phyloP scores from a whole-genome alignment of 306 rosid species.

The Abrus precatorius region DNA sequence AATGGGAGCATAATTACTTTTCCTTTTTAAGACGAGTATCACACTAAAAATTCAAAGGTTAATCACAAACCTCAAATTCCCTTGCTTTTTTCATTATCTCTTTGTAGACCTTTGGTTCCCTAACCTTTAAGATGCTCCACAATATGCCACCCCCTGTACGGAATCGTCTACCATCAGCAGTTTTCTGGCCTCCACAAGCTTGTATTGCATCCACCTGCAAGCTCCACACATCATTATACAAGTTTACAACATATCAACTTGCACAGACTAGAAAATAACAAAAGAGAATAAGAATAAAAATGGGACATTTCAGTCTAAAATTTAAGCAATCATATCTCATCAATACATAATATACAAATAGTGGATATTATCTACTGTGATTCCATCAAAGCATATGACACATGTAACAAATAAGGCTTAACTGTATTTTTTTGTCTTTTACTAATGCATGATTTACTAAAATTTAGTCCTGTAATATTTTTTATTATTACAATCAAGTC shows the following conservation, averaged over 20 bases:
- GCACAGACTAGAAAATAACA: conserved; percentile 11
- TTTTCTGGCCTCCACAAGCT: conserved; percentile 89
- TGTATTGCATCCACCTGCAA: conserved; percentile 80
- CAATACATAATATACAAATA: conserved; percentile 1
- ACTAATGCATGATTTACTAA: too few species aligned
- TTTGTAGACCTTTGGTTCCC: conserved; percentile 72
- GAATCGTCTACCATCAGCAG: conserved; percentile 77
- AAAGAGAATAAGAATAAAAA: not conserved
- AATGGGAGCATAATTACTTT: not conserved
- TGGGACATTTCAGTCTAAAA: not conserved
- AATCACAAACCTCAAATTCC: conserved; percentile 83
- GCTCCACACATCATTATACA: conserved; percentile 30
- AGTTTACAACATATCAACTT: conserved; percentile 31
- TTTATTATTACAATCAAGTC: too few species aligned
- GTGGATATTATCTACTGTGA: not conserved
- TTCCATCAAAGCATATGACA: too few species aligned
- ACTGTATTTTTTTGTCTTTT: too few species aligned
- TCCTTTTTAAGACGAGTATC: not conserved
- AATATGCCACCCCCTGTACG: conserved; percentile 89
- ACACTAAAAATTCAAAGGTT: not conserved
- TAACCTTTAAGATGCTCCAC: conserved; percentile 83
- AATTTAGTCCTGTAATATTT: too few species aligned
- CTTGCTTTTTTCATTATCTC: conserved; percentile 87
- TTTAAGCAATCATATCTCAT: conserved; percentile 5
- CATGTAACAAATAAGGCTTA: too few species aligned